Percentiles rank a stretch among this genome's conserved stretches.
These are phyloP conservation scores for Amanita jacksonii DNA, from an alignment of 768 basidiomycete genomes.

Conservation along the genomic window DNA sequence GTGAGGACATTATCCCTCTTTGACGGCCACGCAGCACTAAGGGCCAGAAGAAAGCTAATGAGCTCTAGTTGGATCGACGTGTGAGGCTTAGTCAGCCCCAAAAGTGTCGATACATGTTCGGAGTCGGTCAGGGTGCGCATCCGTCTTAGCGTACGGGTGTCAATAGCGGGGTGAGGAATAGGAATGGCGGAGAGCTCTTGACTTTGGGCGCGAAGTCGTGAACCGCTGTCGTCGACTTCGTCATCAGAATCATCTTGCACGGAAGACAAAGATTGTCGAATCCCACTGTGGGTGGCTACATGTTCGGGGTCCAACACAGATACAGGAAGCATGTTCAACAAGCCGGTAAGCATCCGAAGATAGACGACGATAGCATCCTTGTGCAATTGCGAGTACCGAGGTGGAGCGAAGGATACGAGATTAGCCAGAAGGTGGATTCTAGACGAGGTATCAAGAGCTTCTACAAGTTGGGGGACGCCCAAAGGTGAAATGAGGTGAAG, in stretches of 20 bases:
- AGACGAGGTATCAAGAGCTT: constrained; percentile 19
- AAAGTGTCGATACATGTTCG: constrained; percentile 43
- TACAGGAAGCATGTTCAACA: constrained; percentile 45
- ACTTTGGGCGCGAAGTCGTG: constrained; percentile 29
- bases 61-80: constrained; percentile 34
- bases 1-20: constrained; percentile 50
- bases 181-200: constrained; percentile 10
- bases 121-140: constrained; percentile 46
- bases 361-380: constrained; percentile 39
- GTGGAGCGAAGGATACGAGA: constrained; percentile 51
- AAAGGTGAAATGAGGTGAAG: constrained; percentile 21
- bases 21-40: constrained; percentile 53
- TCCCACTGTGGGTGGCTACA: not conserved
- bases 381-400: constrained; percentile 46
- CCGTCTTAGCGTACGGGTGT: constrained; percentile 53
- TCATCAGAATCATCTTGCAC: constrained; percentile 29
- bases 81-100: constrained; percentile 32
- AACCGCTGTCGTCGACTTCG: constrained; percentile 29
- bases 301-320: constrained; percentile 38
- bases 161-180: constrained; percentile 32
- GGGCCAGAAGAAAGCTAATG: constrained; percentile 46
- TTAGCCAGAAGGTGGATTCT: constrained; percentile 67
- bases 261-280: constrained; percentile 7
- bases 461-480: constrained; percentile 13
- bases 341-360: constrained; percentile 37